Evolutionary conservation across 2,329 filamentous ascomycete genomes (phyloP), one percentile per base, ranked within the genome.

Genomic region (Pyrenophora seminiperda): DNA sequence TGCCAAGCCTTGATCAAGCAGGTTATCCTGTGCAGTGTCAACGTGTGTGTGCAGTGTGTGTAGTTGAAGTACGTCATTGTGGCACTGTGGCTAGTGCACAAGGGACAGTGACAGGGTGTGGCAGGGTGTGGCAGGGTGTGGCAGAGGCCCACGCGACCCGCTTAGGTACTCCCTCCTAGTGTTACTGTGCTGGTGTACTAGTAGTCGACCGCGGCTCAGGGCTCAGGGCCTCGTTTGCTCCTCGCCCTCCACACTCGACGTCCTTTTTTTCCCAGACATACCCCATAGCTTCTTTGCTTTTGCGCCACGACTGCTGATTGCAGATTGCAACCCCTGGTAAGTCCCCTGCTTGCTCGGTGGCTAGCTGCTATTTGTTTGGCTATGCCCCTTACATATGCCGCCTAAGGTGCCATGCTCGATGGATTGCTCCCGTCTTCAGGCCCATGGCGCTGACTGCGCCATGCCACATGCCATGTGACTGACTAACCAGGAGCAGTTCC

Each of bases 71-170:
- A 57, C 54, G 54, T 57, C 54, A 57, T 47, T 17, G n/a, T n/a
- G n/a, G n/a, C n/a, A n/a, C n/a, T 33, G 53, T 49, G 51, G 54
- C 50, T 48, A 44, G 46, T 14, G 22, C 34, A 31, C 40, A 41
- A 43, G 41, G 45, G 34, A 31, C 45, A 43, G 41, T 41, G 34
- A 31, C 45, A 47, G 47, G 50, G 52, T 46, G 34, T 27, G 19
- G 11, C 41, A 22, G 15, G 11, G 22, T 56, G 50, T 53, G 51
- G 54, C 44, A 48, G 54, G 52, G 37, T 40, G 30, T 30, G 29
- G 38, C 49, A 53, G 53, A 36, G 48, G 48, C 52, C 54, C 52
- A 58, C 54, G 52, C 54, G 54, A 58, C 52, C 52, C 48, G 24
- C 38, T 17, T 50, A 31, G 46, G 29, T 32, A 37, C 15, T 36